Evolutionary conservation across 2,329 filamentous ascomycete species (phyloP).

Genomic region (Penicillium glabrum): DNA sequence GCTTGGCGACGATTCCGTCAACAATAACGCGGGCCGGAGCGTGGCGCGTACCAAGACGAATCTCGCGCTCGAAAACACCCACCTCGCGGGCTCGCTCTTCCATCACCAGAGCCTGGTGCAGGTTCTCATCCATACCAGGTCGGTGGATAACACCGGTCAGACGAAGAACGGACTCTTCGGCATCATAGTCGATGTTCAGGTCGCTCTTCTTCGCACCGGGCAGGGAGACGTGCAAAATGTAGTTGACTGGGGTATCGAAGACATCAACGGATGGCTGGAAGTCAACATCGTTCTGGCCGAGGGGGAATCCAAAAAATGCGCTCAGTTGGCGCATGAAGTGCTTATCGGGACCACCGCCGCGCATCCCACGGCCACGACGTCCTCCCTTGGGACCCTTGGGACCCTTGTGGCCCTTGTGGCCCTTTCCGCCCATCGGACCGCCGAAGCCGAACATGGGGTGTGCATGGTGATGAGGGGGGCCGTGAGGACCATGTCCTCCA

Average conservation of each 20-base stretch:
- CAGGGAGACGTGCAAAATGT: conserved; percentile 69
- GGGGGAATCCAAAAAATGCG: conserved; percentile 30
- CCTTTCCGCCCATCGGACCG: not conserved
- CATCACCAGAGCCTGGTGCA: conserved; percentile 62
- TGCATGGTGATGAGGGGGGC: not conserved
- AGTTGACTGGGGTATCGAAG: conserved; percentile 66
- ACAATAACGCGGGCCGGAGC: conserved; percentile 65
- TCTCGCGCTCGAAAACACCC: conserved; percentile 70
- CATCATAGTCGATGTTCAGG: conserved; percentile 73
- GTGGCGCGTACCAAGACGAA: conserved; percentile 56
- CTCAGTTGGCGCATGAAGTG: conserved; percentile 30
- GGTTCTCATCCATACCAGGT: conserved; percentile 67
- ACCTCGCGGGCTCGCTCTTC: conserved; percentile 73
- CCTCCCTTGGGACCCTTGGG: not conserved
- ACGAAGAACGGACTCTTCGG: conserved; percentile 63
- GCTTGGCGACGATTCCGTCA: conserved; percentile 68
- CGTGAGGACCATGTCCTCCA: not conserved
- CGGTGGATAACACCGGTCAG: conserved; percentile 73
- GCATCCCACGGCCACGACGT: conserved; percentile 7
- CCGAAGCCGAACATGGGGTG: not conserved
- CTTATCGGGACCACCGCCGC: conserved; percentile 1
- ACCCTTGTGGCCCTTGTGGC: not conserved
- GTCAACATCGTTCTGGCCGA: conserved; percentile 28
- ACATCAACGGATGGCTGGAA: conserved; percentile 57
- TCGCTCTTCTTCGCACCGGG: conserved; percentile 80